Base-by-base conservation (phyloP, 306 rosid species). In the Dalbergia cochinchinensis region DNA sequence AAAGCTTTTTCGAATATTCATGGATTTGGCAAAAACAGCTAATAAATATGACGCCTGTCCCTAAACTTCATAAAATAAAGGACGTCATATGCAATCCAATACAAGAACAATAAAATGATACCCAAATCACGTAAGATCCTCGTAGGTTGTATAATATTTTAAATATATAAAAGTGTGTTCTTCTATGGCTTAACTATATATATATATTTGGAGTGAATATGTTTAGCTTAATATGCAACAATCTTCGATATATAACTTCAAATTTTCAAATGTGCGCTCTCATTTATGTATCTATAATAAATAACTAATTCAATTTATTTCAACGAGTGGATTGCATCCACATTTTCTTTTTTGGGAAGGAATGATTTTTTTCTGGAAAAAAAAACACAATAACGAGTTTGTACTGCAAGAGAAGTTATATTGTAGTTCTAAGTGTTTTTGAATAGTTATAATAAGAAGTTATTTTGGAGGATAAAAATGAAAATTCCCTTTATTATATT, bases 1-100 rank as follows among this genome's bases (percentile, higher is more conserved):
- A 86, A 89, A 85, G 88, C 81, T 84, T 74, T 53, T 71, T 75
- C 74, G 86, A 64, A 75, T 82, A 73, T 71, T 26, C 84, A 69
- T 62, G 14, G 75, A 76, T 86, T 86, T 66, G 68, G 33, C 34
- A 33, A 26, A 33, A 75, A 18, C 64, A 74, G 8, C 55, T 62
- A 82, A 74, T 79, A 75, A 83, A 74, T 58, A 66, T 42, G 41
- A 79, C 82, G 58, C 77, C 63, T 79, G 12, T 81, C 78, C 65
- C 84, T 33, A 57, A 78, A 74, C 57, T 74, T 7, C 54, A 69
- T 71, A 64, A 41, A 69, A 54, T 41, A 65, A 53, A 82, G 58
- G 65, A 75, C 65, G 71, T 74, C 83, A 19, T 66, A 65, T 72
- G 80, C 83, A 50, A 48, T 58, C 59, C 9, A 70, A 51, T 54